Conservation (phyloP, 1,284 basidiomycete genomes). For the Mycena citricolor region DNA sequence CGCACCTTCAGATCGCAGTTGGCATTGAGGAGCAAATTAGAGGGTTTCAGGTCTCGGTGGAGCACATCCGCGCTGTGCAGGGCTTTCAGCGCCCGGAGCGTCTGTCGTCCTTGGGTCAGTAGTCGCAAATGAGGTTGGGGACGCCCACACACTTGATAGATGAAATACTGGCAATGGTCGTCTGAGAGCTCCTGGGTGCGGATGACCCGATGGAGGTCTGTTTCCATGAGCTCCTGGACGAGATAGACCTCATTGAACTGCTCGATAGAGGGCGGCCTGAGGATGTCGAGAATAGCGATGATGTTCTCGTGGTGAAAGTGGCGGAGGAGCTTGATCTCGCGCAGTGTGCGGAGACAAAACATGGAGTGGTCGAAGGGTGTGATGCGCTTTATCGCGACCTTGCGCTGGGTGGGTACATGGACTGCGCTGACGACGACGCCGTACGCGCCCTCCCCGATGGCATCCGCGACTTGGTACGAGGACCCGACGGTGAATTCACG, state of each 20-base stretch:
- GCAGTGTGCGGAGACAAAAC: constrained; percentile 83
- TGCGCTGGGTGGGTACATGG: constrained; percentile 74
- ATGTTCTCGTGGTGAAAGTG: constrained; percentile 86
- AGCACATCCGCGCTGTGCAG: constrained; percentile 93
- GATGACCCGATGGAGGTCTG: constrained; percentile 89
- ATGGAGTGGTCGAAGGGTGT: constrained; percentile 90
- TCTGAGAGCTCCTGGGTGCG: constrained; percentile 85
- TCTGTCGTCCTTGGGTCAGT: constrained; percentile 41
- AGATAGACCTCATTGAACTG: constrained; percentile 91
- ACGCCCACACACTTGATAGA: constrained; percentile 66
- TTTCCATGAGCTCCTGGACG: constrained; percentile 73
- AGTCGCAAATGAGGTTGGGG: constrained; percentile 12
- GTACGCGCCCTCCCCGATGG: constrained; percentile 77
- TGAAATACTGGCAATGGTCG: constrained; percentile 93
- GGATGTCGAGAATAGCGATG: constrained; percentile 93
- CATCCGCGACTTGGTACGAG: constrained; percentile 77
- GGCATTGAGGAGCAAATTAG: constrained; percentile 90
- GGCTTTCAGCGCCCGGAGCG: constrained; percentile 90
- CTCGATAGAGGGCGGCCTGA: constrained; percentile 87
- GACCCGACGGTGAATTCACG: too few species aligned
- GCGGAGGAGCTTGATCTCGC: constrained; percentile 72
- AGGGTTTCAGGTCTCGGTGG: constrained; percentile 94
- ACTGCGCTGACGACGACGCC: constrained; percentile 76
- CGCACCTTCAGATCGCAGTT: constrained; percentile 93
- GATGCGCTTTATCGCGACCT: constrained; percentile 90